Conservation (phyloP, 2,329 filamentous ascomycete species). For the Chaetomiaceae sp. region DNA sequence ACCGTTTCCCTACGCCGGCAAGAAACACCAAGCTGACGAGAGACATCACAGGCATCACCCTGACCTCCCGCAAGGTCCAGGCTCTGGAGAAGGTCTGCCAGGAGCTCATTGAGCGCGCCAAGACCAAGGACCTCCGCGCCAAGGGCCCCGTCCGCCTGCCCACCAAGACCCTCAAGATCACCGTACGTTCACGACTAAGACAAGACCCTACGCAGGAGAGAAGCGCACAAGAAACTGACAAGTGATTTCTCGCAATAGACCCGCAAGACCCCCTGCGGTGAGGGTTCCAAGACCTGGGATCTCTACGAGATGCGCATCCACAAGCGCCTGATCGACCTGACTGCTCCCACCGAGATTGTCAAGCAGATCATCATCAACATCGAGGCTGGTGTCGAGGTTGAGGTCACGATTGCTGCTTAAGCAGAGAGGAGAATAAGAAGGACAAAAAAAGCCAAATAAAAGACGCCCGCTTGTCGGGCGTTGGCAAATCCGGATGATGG, state of each 20-base stretch:
- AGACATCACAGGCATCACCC: conserved; percentile 25
- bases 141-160: conserved; percentile 84
- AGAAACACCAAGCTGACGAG: conserved; percentile 14
- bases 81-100: conserved; percentile 97
- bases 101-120: conserved; percentile 97
- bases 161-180: conserved; percentile 30
- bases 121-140: conserved; percentile 96
- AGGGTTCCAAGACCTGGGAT: conserved; percentile 99
- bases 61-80: conserved; percentile 79
- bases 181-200: conserved; percentile 9
- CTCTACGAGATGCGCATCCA: conserved; percentile 98
- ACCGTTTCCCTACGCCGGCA: no score
- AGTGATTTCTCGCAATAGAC: conserved; percentile 59
- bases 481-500: neutral
- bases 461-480: neutral
- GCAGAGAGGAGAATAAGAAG: neutral
- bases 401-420: conserved; percentile 87
- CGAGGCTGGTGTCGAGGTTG: conserved; percentile 87
- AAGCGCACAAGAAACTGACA: neutral
- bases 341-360: conserved; percentile 95
- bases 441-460: conserved; percentile 8
- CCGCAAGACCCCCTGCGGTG: conserved; percentile 98
- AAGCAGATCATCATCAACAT: conserved; percentile 98
- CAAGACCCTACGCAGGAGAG: neutral
- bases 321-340: conserved; percentile 96